phyloP scores from a whole-genome alignment of 805 yeast species.

The Kodamaea sagamina region DNA sequence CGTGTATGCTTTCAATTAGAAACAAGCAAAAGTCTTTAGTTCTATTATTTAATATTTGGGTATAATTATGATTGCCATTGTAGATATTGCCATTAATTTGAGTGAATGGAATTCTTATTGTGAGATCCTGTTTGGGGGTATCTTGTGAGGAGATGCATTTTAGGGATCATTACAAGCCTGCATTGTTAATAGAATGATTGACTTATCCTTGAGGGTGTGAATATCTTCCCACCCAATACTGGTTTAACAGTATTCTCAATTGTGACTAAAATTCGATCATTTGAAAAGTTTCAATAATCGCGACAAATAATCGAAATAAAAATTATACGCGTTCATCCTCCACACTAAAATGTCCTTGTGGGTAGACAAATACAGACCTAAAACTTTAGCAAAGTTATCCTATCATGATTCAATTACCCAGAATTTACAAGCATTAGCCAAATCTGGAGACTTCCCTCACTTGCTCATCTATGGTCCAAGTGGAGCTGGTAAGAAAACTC shows the following conservation, averaged over 20 bases:
- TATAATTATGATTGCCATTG: not conserved
- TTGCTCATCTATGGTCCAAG: slow-evolving; percentile 90
- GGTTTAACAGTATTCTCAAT: too few species aligned
- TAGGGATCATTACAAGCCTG: too few species aligned
- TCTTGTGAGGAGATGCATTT: too few species aligned
- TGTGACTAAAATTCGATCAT: not conserved
- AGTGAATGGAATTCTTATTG: too few species aligned
- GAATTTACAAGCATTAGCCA: slow-evolving; percentile 59
- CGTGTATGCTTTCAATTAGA: slow-evolving; percentile 5
- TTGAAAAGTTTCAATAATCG: not conserved
- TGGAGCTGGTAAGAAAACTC: slow-evolving; percentile 96
- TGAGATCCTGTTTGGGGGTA: too few species aligned
- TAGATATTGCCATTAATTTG: too few species aligned
- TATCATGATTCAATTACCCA: slow-evolving; percentile 68
- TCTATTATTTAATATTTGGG: not conserved
- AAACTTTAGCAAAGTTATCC: slow-evolving; percentile 57
- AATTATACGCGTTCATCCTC: slow-evolving; percentile 12
- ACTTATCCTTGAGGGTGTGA: too few species aligned
- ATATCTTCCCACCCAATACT: not conserved
- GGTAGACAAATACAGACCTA: slow-evolving; percentile 95
- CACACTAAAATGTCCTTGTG: slow-evolving; percentile 73
- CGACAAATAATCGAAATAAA: slow-evolving; percentile 2
- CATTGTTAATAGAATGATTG: too few species aligned
- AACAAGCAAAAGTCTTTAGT: slow-evolving; percentile 1
- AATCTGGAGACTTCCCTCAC: slow-evolving; percentile 90